Evolutionary conservation across 768 basidiomycete genomes (phyloP), one percentile per base, ranked within the genome.

Genomic region (Pholiota molesta): DNA sequence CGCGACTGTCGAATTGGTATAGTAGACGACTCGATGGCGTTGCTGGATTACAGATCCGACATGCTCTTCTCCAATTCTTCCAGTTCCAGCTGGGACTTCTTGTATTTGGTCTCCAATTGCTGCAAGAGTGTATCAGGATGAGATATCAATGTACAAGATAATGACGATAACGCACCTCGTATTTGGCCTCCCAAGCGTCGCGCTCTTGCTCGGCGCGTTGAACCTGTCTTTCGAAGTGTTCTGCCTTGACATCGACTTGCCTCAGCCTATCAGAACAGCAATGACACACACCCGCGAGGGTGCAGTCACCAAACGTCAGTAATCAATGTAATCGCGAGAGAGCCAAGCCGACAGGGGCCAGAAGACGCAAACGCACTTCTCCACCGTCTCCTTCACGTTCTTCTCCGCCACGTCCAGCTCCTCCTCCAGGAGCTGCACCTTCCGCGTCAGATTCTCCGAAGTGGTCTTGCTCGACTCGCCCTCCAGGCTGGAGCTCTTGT

Each of bases 241-340:
- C 97, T 10, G 97, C 97, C 81, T 98, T 99, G 77, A 99, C 91
- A 73, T 99, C 97, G 60, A 97, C 95, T 72, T 97, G 94, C 64
- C 97, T 84, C 69, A 99, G 83, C 76, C 97, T 99, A 54, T 29
- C 66, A 16, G 37, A 37, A 14, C 35, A 37, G 35, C 35, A 37
- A 16, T 31, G 61, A 57, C 63, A 69, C 63, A 69, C 44, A 44
- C 19, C 21, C 42, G 28, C 55, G 28, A 16, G 19, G 65, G 57
- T 47, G 56, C 47, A 69, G 62, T 59, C 17, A 14, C 26, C 28
- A 49, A 10, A 62, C 16, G 51, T 44, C 51, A 55, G 44, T 26
- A 13, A 59, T 52, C 58, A 11, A 21, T 1, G 8, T 56, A 60
- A 61, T 59, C 60, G 58, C 56, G 31, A 39, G 37, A 7, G 55